Evolutionary conservation across 1,284 basidiomycete genomes (phyloP), one percentile per base, ranked within the genome.

Genomic region (Austroboletus novae-zelandiae): DNA sequence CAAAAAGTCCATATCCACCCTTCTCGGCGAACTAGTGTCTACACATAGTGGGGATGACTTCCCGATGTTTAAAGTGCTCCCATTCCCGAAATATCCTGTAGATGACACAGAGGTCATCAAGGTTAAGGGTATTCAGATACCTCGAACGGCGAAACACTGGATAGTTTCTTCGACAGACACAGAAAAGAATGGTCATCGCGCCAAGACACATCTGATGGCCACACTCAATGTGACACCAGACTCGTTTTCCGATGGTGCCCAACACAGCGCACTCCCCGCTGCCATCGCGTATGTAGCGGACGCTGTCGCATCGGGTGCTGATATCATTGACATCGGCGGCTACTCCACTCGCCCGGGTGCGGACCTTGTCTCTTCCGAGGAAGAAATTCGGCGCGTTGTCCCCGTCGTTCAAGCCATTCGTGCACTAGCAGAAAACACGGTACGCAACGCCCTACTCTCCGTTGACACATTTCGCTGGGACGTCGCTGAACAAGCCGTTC

Each of bases 221-320:
- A 98, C 94, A 5, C 80, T 99, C 57, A 98, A 99, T 65, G 81
- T 83, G 4, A 99, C 97, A 0, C 97, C 97, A 1, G 95, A 99
- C 71, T 98, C 94, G 0, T 99, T 99, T 72, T 98, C 95, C 0
- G 94, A 98, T 58, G 94, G 94, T 7, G 79, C 86, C 1, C 68
- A 71, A 37, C 74, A 91, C 62, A 74, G 78, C 57, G 74, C 72
- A 0, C 53, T 83, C 7, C 59, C 74, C 0, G 65, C 73, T 11
- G 84, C 83, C 0, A 59, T 87, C 11, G 56, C 60, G 3, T 89
- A 86, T 54, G 73, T 73, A 0, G 61, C 56, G 1, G 47, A 70
- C 3, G 74, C 84, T 5, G 70, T 84, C 3, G 55, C 67, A 0
- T 70, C 71, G 1, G 86, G 87, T 0, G 86, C 89, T 0, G 79